Evolutionary conservation across 306 rosid genomes (phyloP).

Genomic region (Begonia loranthoides): DNA sequence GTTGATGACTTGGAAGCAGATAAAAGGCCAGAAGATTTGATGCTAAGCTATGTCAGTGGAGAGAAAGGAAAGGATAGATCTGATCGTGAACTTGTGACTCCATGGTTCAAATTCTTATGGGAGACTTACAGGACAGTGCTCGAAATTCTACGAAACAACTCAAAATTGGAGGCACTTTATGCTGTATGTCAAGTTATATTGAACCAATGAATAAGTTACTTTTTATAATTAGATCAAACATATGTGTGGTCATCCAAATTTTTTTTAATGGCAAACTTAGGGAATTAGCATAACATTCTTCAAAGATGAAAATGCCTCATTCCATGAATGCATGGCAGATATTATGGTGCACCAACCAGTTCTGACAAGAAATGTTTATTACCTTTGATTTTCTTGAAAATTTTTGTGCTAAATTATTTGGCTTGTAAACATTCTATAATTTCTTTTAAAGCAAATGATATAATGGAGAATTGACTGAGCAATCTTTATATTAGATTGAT

Average conservation of each 20-base stretch:
- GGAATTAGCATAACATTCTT: no score
- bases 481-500: no score
- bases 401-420: no score
- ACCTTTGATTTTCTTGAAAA: no score
- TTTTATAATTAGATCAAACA: conserved; percentile 1
- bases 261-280: not conserved
- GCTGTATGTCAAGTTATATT: conserved; percentile 38
- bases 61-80: conserved; percentile 96
- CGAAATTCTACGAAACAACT: conserved; percentile 86
- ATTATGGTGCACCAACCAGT: no score
- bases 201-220: not conserved
- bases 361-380: no score
- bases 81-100: conserved; percentile 88
- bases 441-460: no score
- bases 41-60: conserved; percentile 93
- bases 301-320: no score
- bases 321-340: no score
- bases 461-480: no score
- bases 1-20: conserved; percentile 97
- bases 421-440: no score
- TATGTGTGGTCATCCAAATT: not conserved
- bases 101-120: conserved; percentile 97
- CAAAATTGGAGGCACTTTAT: conserved; percentile 84
- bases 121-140: conserved; percentile 97
- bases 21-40: conserved; percentile 89